phyloP scores from a whole-genome alignment of 768 basidiomycete genomes.

The Lepiota brunneoincarnata region DNA sequence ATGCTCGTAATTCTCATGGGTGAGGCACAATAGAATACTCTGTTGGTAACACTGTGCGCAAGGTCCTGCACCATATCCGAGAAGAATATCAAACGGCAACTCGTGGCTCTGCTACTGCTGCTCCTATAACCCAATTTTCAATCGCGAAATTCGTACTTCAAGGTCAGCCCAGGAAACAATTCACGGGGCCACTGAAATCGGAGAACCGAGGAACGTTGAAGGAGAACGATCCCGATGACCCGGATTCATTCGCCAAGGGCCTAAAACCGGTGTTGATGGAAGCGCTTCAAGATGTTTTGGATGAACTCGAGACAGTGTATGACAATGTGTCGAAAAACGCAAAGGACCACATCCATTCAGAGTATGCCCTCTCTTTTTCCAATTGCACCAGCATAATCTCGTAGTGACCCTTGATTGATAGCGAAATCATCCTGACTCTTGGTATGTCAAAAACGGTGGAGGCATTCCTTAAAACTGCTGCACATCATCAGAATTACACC shows the following conservation, averaged over 20 bases:
- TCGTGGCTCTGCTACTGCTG: constrained; percentile 36
- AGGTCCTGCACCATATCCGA: constrained; percentile 88
- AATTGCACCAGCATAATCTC: neutral
- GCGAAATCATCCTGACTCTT: constrained; percentile 82
- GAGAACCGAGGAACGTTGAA: constrained; percentile 58
- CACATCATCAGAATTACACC: constrained; percentile 87
- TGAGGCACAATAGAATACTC: constrained; percentile 67
- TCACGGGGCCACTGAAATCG: constrained; percentile 33
- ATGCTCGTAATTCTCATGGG: neutral
- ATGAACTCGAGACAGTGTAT: constrained; percentile 94
- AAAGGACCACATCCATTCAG: constrained; percentile 96
- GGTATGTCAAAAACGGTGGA: constrained; percentile 95
- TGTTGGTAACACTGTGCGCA: constrained; percentile 91
- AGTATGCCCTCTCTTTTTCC: constrained; percentile 50
- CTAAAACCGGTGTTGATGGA: constrained; percentile 95
- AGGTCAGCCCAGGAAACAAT: constrained; percentile 66
- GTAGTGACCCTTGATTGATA: constrained; percentile 25
- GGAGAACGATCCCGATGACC: constrained; percentile 73
- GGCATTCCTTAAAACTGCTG: constrained; percentile 88
- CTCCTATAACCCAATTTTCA: constrained; percentile 48
- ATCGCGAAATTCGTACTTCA: constrained; percentile 83
- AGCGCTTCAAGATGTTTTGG: constrained; percentile 93
- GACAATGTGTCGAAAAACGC: constrained; percentile 93
- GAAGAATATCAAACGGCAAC: constrained; percentile 92
- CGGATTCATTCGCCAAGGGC: constrained; percentile 71